Conservation (phyloP, 768 basidiomycete species). For the Coprinellus micaceus region DNA sequence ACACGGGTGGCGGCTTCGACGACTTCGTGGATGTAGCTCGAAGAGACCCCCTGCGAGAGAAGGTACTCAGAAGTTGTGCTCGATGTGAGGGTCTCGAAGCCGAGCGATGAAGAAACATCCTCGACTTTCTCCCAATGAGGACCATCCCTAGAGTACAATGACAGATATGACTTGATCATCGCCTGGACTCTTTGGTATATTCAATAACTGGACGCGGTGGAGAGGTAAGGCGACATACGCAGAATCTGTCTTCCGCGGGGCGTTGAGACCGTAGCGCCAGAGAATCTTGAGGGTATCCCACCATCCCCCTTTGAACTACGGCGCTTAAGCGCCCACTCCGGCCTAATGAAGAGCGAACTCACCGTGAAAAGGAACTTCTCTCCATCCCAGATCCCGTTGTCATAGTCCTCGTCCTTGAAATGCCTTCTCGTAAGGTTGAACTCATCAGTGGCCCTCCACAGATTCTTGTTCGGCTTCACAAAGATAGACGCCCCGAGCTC, state of each 20-base stretch:
- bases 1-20: conserved; percentile 79
- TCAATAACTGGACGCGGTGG: too few relatives aligned
- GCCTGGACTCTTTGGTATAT: conserved; percentile 46
- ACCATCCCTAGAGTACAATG: conserved; percentile 51
- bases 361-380: conserved; percentile 64
- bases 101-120: conserved; percentile 49
- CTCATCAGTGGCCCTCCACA: conserved; percentile 73
- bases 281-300: conserved; percentile 72
- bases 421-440: conserved; percentile 63
- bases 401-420: conserved; percentile 46
- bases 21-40: conserved; percentile 64
- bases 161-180: conserved; percentile 50
- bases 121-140: conserved; percentile 63
- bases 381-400: conserved; percentile 83
- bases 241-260: conserved; percentile 53
- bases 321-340: conserved; percentile 2
- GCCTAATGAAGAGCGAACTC: conserved; percentile 23
- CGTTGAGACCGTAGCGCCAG: conserved; percentile 70
- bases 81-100: conserved; percentile 46
- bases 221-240: too few relatives aligned
- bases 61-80: conserved; percentile 59
- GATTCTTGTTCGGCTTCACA: conserved; percentile 64
- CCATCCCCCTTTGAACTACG: conserved; percentile 52
- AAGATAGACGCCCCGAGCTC: conserved; percentile 92
- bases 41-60: conserved; percentile 47